phyloP scores from a whole-genome alignment of 257 asterid species.

The Cinchona pubescens region DNA sequence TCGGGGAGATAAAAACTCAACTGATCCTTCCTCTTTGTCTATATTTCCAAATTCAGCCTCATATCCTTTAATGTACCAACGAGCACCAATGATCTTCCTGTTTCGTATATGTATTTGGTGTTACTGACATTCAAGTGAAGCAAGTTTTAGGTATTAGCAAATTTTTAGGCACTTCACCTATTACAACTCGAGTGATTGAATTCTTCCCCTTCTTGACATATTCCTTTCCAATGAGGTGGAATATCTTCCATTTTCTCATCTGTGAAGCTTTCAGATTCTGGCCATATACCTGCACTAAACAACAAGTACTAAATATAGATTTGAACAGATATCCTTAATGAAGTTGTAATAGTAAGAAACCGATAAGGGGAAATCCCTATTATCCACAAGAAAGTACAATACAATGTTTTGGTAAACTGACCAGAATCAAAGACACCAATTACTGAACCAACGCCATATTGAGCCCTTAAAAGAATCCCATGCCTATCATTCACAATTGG shows the following conservation, averaged over 20 bases:
- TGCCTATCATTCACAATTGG: not conserved
- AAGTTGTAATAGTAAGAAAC: not conserved
- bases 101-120: not conserved
- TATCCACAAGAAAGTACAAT: not conserved
- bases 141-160: not conserved
- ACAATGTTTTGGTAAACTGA: not conserved
- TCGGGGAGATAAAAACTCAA: slow-evolving; percentile 33
- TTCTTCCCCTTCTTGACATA: slow-evolving; percentile 33
- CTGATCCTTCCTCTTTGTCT: slow-evolving; percentile 16
- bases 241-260: slow-evolving; percentile 23
- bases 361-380: not conserved
- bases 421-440: slow-evolving; percentile 7
- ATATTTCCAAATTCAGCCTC: slow-evolving; percentile 34
- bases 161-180: slow-evolving; percentile 11
- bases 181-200: slow-evolving; percentile 37
- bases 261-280: slow-evolving; percentile 40
- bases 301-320: not conserved
- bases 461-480: slow-evolving; percentile 11
- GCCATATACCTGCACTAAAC: slow-evolving; percentile 40
- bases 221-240: slow-evolving; percentile 41
- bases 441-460: slow-evolving; percentile 4
- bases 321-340: not conserved
- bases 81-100: slow-evolving; percentile 45
- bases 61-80: slow-evolving; percentile 35
- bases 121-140: not conserved